These are phyloP conservation scores for Trametes cubensis DNA, from an alignment of 768 basidiomycete species.

Conservation along the genomic window DNA sequence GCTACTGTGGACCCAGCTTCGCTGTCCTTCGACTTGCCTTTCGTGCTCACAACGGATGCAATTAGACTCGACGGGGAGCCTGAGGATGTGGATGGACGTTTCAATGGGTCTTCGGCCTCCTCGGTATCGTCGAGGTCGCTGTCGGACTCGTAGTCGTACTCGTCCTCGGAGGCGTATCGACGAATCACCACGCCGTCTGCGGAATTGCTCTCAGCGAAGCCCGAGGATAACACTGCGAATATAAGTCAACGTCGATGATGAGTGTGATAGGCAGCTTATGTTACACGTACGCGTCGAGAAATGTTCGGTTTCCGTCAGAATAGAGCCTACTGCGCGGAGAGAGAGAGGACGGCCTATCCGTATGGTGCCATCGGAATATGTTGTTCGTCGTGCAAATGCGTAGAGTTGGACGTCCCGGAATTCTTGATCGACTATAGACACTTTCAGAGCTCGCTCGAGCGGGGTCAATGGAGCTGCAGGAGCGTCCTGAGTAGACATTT, in stretches of 20 bases:
- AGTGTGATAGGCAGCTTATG: not conserved
- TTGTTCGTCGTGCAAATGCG: constrained; percentile 7
- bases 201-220: constrained; percentile 23
- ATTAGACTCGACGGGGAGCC: not conserved
- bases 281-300: constrained; percentile 6
- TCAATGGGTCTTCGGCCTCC: not conserved
- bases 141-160: constrained; percentile 30
- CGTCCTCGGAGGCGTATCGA: constrained; percentile 7
- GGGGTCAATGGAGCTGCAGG: not conserved
- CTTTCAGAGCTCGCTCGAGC: not conserved
- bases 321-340: constrained; percentile 7
- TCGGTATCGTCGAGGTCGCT: constrained; percentile 31
- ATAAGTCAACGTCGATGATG: not conserved
- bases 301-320: constrained; percentile 12
- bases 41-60: not conserved
- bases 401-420: constrained; percentile 10
- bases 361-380: not conserved
- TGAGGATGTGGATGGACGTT: not conserved
- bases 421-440: not conserved
- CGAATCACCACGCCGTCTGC: not conserved
- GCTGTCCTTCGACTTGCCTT: not conserved
- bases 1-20: too few species aligned
- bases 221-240: constrained; percentile 21
- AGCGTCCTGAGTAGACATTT: too few species aligned
- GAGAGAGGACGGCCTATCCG: constrained; percentile 3